Base-by-base conservation (phyloP, 371 early-diverging fungal genomes). In the Parasitella parasitica region DNA sequence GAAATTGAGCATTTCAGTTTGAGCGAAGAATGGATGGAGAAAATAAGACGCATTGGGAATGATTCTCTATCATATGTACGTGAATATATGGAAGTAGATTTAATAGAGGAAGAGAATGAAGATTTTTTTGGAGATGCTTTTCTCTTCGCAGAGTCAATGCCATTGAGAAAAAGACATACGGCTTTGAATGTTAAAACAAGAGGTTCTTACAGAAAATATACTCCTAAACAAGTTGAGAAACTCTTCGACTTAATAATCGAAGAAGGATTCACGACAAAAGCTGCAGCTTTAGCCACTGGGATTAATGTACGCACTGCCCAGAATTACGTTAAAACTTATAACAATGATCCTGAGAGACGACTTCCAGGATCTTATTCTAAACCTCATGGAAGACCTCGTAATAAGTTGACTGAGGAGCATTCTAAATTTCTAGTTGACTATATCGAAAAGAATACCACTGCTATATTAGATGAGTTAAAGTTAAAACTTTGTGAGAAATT, bases 271-370 rank as follows among this genome's bases (percentile, higher is more conserved):
- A 61, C 57, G 35, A 41, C 70, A 38, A 61, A 64, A 60, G 65
- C 38, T 54, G 60, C 61, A 57, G 69, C 57, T 39, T 59, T 64
- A 48, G 50, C 55, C 50, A 60, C 64, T 35, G 69, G 58, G 54
- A 66, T 66, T 53, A 57, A 66, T 57, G 53, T 66, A 52, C 54
- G 57, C 46, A 66, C 67, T 53, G 67, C 67, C 39, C 63, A 61
- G 41, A 54, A 62, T 58, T 62, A 62, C 27, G 58, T 67, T 49
- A 67, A 67, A 49, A 67, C 50, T 43, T 57, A 61, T 52, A 67
- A 61, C 49, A 52, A 61, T 53, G 54, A 67, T 61, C 54, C 43
- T 46, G 48, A 57, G 54, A 53, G 62, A 67, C 58, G 67, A 52
- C 54, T 67, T 55, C 57, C 61, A 49, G 61, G 57, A 55, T 55